Base-by-base conservation (phyloP, 495 filamentous ascomycete genomes). In the Aspergillus sclerotioniger region DNA sequence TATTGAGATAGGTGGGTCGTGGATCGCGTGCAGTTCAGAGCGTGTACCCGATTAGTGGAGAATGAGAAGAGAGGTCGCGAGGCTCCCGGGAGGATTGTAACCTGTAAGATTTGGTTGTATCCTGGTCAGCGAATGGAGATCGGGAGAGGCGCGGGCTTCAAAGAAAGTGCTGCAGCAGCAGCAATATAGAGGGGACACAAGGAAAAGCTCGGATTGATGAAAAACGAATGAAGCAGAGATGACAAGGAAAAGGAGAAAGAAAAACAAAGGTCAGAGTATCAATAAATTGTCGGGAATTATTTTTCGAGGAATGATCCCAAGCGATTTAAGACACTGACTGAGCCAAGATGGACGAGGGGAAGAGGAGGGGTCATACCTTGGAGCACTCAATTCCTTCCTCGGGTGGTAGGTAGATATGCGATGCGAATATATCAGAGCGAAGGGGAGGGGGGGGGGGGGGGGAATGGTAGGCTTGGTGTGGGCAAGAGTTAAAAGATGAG, bases 221-320 rank as follows among this genome's bases (percentile, higher is more conserved):
- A 29, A 49, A 54, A 31, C 1, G 16, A 44, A 50, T 4, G 13
- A 53, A 47, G n/a, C 31, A 15, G 31, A 50, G 20, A 31, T 5
- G 31, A 51, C 8, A 44, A 21, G 15, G 4, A 60, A 43, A 35
- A 39, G 39, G 16, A 44, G 47, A 53, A 15, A 51, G 32, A 46
- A 45, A n/a, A 21, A 35, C 28, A 21, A 45, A 32, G 28, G 21
- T 39, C 41, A 56, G 49, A 31, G 31, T 31, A 51, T 55, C 41
- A 25, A 29, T 33, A 45, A 52, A 58, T 6, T 17, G 31, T 13
- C 39, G 25, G 43, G 31, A 58, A 46, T 15, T 21, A 51, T 25
- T 5, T 25, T 48, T 15, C 3, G n/a, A 5, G 49, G 32, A 50
- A 28, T 29, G 28, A 44, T 32, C 33, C 37, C 37, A 13, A 41